A percentile compares a stretch with the other conserved stretches of the same genome.
Evolutionary conservation across 257 asterid genomes (phyloP).

Genomic region (Ligustrum vulgare): DNA sequence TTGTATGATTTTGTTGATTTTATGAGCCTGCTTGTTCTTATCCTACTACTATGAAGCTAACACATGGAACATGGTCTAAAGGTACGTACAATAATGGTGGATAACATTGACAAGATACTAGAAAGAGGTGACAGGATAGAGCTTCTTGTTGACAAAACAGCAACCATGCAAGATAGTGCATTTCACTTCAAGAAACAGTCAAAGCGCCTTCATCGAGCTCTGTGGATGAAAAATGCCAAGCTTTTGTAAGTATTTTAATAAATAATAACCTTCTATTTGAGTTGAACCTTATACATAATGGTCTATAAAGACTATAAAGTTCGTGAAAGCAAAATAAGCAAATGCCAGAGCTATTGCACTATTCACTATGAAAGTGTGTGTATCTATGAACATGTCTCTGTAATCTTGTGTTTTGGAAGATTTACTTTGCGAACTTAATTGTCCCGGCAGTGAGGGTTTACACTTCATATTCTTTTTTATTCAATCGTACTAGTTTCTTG

Average conservation of each 20-base stretch:
- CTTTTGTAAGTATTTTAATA: conserved; percentile 66
- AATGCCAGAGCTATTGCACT: neutral
- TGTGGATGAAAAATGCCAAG: conserved; percentile 99
- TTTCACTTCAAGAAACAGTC: conserved; percentile 99
- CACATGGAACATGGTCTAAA: conserved; percentile 35
- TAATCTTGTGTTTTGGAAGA: neutral
- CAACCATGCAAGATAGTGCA: conserved; percentile 96
- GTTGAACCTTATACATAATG: neutral
- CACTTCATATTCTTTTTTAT: neutral
- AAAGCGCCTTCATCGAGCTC: conserved; percentile 85
- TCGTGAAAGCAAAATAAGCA: neutral
- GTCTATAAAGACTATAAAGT: neutral
- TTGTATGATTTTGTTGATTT: neutral
- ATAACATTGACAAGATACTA: conserved; percentile 92
- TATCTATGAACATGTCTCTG: neutral
- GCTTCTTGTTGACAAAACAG: conserved; percentile 95
- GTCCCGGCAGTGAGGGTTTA: neutral
- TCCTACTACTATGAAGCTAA: conserved; percentile 9
- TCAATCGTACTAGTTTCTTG: neutral
- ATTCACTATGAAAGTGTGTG: neutral
- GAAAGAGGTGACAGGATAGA: conserved; percentile 98
- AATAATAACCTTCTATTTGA: conserved; percentile 7
- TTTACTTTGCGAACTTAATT: neutral
- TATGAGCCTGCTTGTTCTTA: conserved; percentile 3
- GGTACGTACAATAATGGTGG: conserved; percentile 96